Conservation (phyloP, 2,329 filamentous ascomycete species). For the Onygena corvina region DNA sequence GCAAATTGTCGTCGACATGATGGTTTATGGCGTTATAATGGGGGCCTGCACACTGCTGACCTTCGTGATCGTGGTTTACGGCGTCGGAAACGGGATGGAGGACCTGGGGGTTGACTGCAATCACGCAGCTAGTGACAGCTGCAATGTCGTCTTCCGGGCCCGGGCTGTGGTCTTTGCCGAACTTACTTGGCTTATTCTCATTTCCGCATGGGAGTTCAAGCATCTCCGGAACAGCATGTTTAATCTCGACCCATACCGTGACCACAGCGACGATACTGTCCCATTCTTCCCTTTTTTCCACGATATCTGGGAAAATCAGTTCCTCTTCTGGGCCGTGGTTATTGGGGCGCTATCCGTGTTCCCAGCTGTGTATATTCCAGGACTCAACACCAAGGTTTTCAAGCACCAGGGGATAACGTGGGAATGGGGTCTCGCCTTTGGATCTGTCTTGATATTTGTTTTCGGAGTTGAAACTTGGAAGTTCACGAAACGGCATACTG, state of each 20-base stretch:
- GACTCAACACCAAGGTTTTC: constrained; percentile 48
- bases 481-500: constrained; percentile 40
- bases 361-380: constrained; percentile 47
- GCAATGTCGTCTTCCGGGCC: constrained; percentile 31
- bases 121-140: constrained; percentile 11
- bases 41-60: constrained; percentile 39
- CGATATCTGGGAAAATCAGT: constrained; percentile 37
- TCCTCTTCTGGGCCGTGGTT: constrained; percentile 40
- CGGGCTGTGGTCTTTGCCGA: constrained; percentile 47
- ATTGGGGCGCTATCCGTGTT: constrained; percentile 41
- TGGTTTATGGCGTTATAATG: constrained; percentile 43
- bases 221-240: constrained; percentile 45
- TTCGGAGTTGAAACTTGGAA: constrained; percentile 49
- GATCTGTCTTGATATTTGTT: constrained; percentile 45
- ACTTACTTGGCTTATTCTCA: constrained; percentile 45
- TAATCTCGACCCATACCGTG: constrained; percentile 34
- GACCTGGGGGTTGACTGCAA: constrained; percentile 19
- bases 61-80: constrained; percentile 43
- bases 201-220: constrained; percentile 47
- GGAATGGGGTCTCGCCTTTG: constrained; percentile 52
- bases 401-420: constrained; percentile 49
- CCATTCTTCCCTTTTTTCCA: constrained; percentile 30
- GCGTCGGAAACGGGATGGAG: constrained; percentile 29
- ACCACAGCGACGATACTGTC: constrained; percentile 18
- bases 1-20: constrained; percentile 43